phyloP scores from a whole-genome alignment of 768 basidiomycete genomes.

The Boletus rubescentipes region DNA sequence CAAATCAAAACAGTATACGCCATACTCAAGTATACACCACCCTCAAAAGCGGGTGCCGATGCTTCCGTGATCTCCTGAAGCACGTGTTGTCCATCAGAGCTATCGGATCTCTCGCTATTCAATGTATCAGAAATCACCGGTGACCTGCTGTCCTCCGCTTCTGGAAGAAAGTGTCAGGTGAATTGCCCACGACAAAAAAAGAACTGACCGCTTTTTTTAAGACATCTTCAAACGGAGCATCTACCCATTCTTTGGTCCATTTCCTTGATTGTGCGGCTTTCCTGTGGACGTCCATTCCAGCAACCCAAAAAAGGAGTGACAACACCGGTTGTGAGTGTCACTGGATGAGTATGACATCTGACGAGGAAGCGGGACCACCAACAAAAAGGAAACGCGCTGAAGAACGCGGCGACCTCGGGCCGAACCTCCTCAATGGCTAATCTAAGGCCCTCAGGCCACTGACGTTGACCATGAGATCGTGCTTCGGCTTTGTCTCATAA shows the following conservation, averaged over 20 bases:
- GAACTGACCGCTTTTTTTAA: conserved; percentile 14
- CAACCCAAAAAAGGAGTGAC: conserved; percentile 27
- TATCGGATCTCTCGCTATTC: conserved; percentile 1
- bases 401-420: conserved; percentile 23
- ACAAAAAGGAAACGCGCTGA: conserved; percentile 14
- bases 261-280: conserved; percentile 20
- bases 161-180: conserved; percentile 1
- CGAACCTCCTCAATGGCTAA: conserved; percentile 20
- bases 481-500: conserved; percentile 26
- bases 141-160: conserved; percentile 10
- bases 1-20: background rate
- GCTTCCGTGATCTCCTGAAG: conserved; percentile 18
- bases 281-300: conserved; percentile 30
- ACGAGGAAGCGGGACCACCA: background rate
- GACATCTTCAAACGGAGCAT: conserved; percentile 19
- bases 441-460: conserved; percentile 27
- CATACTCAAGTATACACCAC: conserved; percentile 3
- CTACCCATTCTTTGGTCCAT: conserved; percentile 20
- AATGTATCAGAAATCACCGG: conserved; percentile 19
- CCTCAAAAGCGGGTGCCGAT: conserved; percentile 21
- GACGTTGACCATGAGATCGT: conserved; percentile 31
- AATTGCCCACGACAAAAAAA: background rate
- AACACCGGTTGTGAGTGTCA: conserved; percentile 24
- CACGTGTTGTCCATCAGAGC: background rate
- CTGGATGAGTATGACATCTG: conserved; percentile 9